These are phyloP conservation scores for Mrakia frigida DNA, from an alignment of 768 basidiomycete genomes.

Conservation along the genomic window DNA sequence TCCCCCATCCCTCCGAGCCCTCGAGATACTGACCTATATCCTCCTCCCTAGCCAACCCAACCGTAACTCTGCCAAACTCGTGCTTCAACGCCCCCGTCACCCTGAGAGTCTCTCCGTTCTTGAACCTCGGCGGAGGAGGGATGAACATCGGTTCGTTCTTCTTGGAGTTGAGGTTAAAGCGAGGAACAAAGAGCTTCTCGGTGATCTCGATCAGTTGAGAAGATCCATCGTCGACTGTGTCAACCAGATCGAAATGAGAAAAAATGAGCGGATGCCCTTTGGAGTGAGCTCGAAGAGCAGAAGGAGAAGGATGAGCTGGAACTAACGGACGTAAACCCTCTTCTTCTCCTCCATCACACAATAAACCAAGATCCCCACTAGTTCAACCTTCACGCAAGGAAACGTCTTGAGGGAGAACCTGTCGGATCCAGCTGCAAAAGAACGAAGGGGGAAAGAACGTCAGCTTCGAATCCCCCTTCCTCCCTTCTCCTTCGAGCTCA, in stretches of 20 bases:
- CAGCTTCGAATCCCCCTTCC: not conserved
- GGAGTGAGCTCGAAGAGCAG: not conserved
- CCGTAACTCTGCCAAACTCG: not conserved
- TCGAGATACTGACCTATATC: constrained; percentile 3
- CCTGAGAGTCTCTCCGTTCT: constrained; percentile 3
- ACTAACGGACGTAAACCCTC: not conserved
- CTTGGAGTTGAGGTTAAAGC: not conserved
- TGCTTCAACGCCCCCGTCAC: not conserved
- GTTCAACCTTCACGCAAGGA: not conserved
- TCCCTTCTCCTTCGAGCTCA: not conserved
- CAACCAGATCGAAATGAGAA: too few species aligned
- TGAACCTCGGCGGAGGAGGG: not conserved
- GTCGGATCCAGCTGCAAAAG: not conserved
- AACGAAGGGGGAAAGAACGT: not conserved
- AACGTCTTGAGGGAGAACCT: not conserved
- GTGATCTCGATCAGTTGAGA: not conserved
- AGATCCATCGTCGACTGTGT: constrained; percentile 12
- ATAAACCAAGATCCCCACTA: not conserved
- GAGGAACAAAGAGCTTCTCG: not conserved
- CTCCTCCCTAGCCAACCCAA: not conserved
- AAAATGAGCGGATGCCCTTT: not conserved
- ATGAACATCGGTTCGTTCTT: not conserved
- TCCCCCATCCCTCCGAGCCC: not conserved
- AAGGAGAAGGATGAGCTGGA: not conserved
- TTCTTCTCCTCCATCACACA: not conserved